Evolutionary conservation across 257 asterid species (phyloP).

Genomic region (Haberlea rhodopensis): DNA sequence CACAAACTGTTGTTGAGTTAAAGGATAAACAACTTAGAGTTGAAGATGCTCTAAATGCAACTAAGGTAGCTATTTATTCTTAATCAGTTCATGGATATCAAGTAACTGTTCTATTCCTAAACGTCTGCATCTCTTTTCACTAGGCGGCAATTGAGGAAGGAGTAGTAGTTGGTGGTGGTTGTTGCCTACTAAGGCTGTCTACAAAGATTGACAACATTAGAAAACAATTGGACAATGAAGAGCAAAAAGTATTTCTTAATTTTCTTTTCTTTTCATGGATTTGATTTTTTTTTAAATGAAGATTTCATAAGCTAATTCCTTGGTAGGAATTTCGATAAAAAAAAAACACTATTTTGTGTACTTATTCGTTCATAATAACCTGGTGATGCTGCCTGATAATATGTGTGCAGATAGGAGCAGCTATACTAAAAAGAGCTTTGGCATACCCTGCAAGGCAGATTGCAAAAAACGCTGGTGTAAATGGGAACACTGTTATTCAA

Average conservation of each 20-base stretch:
- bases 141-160: slow-evolving; percentile 95
- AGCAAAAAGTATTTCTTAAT: slow-evolving; percentile 50
- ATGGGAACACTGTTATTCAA: slow-evolving; percentile 59
- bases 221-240: slow-evolving; percentile 64
- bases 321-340: background rate
- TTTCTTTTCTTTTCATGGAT: background rate
- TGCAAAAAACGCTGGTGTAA: slow-evolving; percentile 75
- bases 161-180: slow-evolving; percentile 84
- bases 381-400: slow-evolving; percentile 5
- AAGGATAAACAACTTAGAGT: slow-evolving; percentile 81
- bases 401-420: slow-evolving; percentile 73
- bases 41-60: slow-evolving; percentile 87
- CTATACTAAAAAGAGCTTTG: slow-evolving; percentile 66
- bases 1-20: slow-evolving; percentile 76
- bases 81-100: background rate
- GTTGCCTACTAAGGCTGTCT: slow-evolving; percentile 77
- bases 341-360: background rate
- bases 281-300: too few species aligned
- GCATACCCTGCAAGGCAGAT: slow-evolving; percentile 78
- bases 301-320: background rate
- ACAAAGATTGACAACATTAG: slow-evolving; percentile 52
- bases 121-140: slow-evolving; percentile 12
- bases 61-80: slow-evolving; percentile 53
- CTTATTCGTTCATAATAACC: background rate
- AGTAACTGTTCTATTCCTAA: background rate